phyloP scores from a whole-genome alignment of 208 protist genomes.

The Entamoeba dispar region DNA sequence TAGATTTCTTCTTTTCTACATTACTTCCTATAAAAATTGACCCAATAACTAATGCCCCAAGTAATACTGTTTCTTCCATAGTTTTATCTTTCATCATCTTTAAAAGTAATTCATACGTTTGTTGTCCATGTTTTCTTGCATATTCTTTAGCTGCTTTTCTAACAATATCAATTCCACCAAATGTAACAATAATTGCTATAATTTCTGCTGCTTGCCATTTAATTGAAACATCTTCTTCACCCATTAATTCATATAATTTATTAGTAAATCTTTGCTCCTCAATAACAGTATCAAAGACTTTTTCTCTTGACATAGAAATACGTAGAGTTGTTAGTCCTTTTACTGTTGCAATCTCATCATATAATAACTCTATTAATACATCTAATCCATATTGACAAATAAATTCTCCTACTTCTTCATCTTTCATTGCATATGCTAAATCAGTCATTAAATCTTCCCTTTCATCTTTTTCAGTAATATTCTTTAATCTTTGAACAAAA shows the following conservation, averaged over 20 bases:
- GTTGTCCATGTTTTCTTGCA: not conserved
- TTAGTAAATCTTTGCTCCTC: not conserved
- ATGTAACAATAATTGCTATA: not conserved
- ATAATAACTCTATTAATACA: not conserved
- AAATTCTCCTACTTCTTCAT: not conserved
- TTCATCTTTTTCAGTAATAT: not conserved
- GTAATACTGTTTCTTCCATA: not conserved
- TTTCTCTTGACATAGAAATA: not conserved
- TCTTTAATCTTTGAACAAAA: not conserved
- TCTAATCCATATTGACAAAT: not conserved
- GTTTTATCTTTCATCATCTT: not conserved
- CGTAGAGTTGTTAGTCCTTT: not conserved
- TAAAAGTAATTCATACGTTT: not conserved
- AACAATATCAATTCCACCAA: not conserved
- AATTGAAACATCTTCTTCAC: not conserved
- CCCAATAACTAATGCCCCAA: not conserved
- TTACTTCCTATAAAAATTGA: not conserved
- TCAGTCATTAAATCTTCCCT: not conserved
- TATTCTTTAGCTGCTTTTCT: not conserved
- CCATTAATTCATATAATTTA: not conserved
- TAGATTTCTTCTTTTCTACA: not conserved
- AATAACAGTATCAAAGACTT: not conserved
- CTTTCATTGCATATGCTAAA: not conserved
- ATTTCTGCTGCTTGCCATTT: not conserved
- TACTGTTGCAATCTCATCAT: not conserved